Conservation (phyloP, 306 rosid species). For the Biancaea sappan region DNA sequence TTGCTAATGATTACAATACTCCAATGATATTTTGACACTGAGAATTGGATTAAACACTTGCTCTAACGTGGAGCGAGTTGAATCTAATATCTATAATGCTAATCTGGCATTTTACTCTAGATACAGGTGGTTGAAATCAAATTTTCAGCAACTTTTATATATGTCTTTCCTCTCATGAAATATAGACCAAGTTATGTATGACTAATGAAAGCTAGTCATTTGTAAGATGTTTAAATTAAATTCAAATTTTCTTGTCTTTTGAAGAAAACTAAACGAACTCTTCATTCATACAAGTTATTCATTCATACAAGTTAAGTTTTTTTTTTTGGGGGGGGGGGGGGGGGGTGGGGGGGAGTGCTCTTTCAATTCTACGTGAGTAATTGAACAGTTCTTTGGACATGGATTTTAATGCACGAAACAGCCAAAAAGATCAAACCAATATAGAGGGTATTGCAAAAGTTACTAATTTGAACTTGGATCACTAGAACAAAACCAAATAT, state of each 20-base stretch:
- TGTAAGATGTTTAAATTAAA: not conserved
- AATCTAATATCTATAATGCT: not conserved
- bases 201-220: too few relatives aligned
- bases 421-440: too few relatives aligned
- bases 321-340: too few relatives aligned
- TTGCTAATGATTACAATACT: not conserved
- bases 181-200: not conserved
- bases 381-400: too few relatives aligned
- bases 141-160: not conserved
- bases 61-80: not conserved
- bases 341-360: too few relatives aligned
- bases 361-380: too few relatives aligned
- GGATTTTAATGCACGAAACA: too few relatives aligned
- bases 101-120: not conserved
- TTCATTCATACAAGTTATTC: not conserved
- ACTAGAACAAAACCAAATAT: too few relatives aligned
- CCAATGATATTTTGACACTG: not conserved
- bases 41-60: not conserved
- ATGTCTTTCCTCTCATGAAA: not conserved
- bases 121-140: not conserved
- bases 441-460: too few relatives aligned
- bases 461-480: too few relatives aligned
- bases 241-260: not conserved
- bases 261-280: not conserved
- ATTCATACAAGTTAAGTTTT: too few relatives aligned